Evolutionary conservation across 2,329 filamentous ascomycete species (phyloP).

Genomic region (Stagonosporopsis vannaccii): DNA sequence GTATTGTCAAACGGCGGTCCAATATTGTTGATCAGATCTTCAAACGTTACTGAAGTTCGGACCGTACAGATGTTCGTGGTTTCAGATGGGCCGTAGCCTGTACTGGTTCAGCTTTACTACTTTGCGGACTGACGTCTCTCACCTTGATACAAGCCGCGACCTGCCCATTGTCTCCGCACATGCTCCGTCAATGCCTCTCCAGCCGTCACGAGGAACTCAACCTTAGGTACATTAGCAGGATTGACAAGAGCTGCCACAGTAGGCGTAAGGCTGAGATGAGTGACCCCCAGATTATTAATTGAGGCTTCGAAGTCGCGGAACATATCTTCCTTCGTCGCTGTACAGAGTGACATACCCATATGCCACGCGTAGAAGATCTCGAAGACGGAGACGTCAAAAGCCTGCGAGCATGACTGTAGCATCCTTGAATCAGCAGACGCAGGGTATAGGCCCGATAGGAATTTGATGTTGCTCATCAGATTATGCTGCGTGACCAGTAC

Average conservation of each 20-base stretch:
- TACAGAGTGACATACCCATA: constrained; percentile 78
- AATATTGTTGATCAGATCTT: constrained; percentile 75
- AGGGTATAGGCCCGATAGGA: constrained; percentile 72
- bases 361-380: constrained; percentile 89
- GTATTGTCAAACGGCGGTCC: constrained; percentile 78
- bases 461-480: constrained; percentile 76
- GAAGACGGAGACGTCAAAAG: constrained; percentile 87
- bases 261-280: constrained; percentile 85
- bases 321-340: constrained; percentile 75
- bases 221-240: constrained; percentile 71
- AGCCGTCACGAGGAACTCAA: constrained; percentile 79
- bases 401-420: constrained; percentile 82
- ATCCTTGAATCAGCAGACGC: constrained; percentile 63
- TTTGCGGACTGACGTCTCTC: constrained; percentile 30
- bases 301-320: constrained; percentile 74
- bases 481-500: constrained; percentile 79
- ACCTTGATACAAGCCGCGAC: constrained; percentile 73
- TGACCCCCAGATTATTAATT: constrained; percentile 70
- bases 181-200: constrained; percentile 80
- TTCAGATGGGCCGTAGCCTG: constrained; percentile 80
- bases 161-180: constrained; percentile 74
- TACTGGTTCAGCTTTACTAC: background rate
- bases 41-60: constrained; percentile 63
- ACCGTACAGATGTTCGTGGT: constrained; percentile 89
- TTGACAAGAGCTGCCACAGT: constrained; percentile 81